Conservation (phyloP, 495 filamentous ascomycete genomes). For the Neurospora discreta region DNA sequence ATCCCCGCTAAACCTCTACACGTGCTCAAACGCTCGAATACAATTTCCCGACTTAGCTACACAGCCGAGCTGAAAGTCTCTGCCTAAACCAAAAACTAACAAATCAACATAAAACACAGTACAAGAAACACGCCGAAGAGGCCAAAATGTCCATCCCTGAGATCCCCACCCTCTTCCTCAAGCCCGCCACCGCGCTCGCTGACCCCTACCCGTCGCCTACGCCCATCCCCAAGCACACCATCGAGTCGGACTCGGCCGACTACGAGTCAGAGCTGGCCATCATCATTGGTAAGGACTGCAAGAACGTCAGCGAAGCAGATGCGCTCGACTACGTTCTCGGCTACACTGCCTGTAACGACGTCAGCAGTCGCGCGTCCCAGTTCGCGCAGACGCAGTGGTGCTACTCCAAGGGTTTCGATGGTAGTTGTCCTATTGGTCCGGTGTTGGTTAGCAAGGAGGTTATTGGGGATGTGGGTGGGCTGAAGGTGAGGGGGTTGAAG, state of each 20-base stretch:
- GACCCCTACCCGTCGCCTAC: constrained; percentile 36
- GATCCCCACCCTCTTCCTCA: constrained; percentile 36
- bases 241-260: constrained; percentile 28
- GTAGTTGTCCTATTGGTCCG: constrained; percentile 39
- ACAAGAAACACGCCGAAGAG: constrained; percentile 34
- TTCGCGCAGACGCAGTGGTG: constrained; percentile 38
- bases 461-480: constrained; percentile 25
- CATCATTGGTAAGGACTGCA: constrained; percentile 34
- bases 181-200: constrained; percentile 31
- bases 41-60: no score
- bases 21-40: not conserved
- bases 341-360: constrained; percentile 37
- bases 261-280: constrained; percentile 40
- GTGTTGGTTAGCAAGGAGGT: constrained; percentile 42
- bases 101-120: no score
- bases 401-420: constrained; percentile 39
- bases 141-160: constrained; percentile 34
- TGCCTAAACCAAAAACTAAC: constrained; percentile 12
- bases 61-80: not conserved
- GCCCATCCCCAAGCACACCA: constrained; percentile 32
- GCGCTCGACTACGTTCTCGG: constrained; percentile 35
- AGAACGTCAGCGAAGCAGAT: constrained; percentile 35
- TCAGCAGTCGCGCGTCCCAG: constrained; percentile 30
- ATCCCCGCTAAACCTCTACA: not conserved
- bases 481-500: constrained; percentile 31